Base-by-base conservation (phyloP, 2,329 filamentous ascomycete species). In the Fusarium abutilonis region DNA sequence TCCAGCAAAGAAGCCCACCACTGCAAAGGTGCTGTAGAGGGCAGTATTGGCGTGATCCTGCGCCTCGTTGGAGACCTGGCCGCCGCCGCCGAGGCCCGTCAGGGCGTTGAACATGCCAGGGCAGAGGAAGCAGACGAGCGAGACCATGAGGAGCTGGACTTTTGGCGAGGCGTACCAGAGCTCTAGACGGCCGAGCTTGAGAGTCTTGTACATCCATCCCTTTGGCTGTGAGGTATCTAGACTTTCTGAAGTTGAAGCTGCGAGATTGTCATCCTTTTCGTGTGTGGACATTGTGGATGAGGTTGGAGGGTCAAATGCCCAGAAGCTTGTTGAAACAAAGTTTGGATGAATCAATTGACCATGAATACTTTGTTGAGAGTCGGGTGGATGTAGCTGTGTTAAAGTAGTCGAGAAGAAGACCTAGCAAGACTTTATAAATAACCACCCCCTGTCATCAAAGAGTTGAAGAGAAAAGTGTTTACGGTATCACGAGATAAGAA, bases 111-210 rank as follows among this genome's bases (percentile, higher is more conserved):
- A 90, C 86, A 90, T 89, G 68, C 88, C 88, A 5, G 88, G 88
- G 72, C 88, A 91, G 60, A 90, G 73, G 79, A 91, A 80, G 69
- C 78, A 80, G 55, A 80, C 76, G 53, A 79, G 65, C 15, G 78
- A 77, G 52, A 93, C 89, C 80, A 93, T 83, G 60, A 89, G 69
- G 32, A 93, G 82, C 77, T 93, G 90, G 43, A 87, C 76, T 70
- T 87, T 85, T 11, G 90, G 90, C 54, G 89, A 91, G 19, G 90
- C 90, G 74, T 89, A 93, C 82, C 87, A 91, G 8, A 89, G 58
- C 64, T 82, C 81, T 55, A 77, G 76, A 45, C 79, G 77, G 15
- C 83, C 82, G 53, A 92, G 56, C 53, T 79, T 82, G 70, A 86
- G 71, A 44, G 81, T 79, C 70, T 83, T 86, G 81, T 93, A 92